A percentile compares a stretch with the other conserved stretches of the same genome.
Conservation (phyloP, 805 yeast species). For the Yamadazyma nakazawae region DNA sequence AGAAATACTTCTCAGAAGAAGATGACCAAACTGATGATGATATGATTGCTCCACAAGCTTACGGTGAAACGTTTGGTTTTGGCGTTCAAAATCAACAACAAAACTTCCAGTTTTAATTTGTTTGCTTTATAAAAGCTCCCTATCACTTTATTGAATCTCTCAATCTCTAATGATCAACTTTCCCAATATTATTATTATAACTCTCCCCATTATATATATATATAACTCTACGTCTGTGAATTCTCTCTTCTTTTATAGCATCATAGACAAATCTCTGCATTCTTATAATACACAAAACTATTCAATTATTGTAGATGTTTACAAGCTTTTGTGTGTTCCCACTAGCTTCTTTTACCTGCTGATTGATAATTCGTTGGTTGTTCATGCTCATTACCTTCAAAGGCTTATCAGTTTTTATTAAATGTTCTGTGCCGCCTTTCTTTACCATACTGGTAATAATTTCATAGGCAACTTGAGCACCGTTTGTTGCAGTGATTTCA, state of each 20-base stretch:
- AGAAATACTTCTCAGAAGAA: slow-evolving; percentile 84
- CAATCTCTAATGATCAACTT: slow-evolving; percentile 1
- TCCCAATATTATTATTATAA: slow-evolving; percentile 2
- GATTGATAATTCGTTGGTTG: slow-evolving; percentile 11
- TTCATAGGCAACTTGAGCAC: slow-evolving; percentile 70
- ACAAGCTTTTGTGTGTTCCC: slow-evolving; percentile 6
- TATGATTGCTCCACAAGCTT: slow-evolving; percentile 69
- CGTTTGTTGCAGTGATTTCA: slow-evolving; percentile 65
- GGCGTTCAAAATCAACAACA: slow-evolving; percentile 51
- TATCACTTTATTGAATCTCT: slow-evolving; percentile 1
- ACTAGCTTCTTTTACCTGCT: slow-evolving; percentile 4
- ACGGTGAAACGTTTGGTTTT: slow-evolving; percentile 85
- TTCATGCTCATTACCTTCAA: neutral
- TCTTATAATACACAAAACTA: slow-evolving; percentile 6
- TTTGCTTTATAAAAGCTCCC: neutral
- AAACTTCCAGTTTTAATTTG: slow-evolving; percentile 45
- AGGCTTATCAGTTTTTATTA: slow-evolving; percentile 11
- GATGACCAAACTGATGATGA: slow-evolving; percentile 63
- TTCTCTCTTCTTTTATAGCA: slow-evolving; percentile 6
- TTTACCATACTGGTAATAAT: slow-evolving; percentile 72
- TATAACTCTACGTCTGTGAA: slow-evolving; percentile 6
- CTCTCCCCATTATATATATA: slow-evolving; percentile 1
- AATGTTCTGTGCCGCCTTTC: slow-evolving; percentile 30
- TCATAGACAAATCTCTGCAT: slow-evolving; percentile 12
- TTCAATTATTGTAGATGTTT: slow-evolving; percentile 5